These are phyloP conservation scores for Saururus chinensis DNA, from an alignment of 164 flowering plant species.

Conservation along the genomic window DNA sequence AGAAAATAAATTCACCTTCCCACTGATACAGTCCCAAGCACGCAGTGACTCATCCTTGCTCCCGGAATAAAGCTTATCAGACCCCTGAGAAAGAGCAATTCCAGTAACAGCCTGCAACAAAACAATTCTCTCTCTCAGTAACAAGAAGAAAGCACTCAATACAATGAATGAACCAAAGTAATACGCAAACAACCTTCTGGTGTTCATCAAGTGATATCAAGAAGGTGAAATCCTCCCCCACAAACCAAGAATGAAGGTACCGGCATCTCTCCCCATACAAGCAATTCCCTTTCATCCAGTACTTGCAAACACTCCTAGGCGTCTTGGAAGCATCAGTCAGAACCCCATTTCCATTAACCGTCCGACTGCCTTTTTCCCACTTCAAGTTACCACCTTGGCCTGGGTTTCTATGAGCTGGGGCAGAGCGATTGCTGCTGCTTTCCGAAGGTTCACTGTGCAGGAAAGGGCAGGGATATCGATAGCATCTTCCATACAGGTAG, in stretches of 20 bases:
- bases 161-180: background rate
- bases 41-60: conserved; percentile 66
- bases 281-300: conserved; percentile 71
- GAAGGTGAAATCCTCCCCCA: conserved; percentile 50
- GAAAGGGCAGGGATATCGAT: conserved; percentile 38
- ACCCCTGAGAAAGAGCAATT: conserved; percentile 68
- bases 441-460: conserved; percentile 39
- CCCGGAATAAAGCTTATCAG: conserved; percentile 69
- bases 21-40: conserved; percentile 79
- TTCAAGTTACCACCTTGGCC: background rate
- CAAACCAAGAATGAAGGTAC: conserved; percentile 64
- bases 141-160: background rate
- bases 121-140: background rate
- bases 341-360: conserved; percentile 7
- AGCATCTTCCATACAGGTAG: conserved; percentile 67
- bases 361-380: conserved; percentile 36
- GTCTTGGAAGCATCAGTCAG: conserved; percentile 15
- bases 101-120: conserved; percentile 53
- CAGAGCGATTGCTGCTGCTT: conserved; percentile 18
- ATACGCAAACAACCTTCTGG: conserved; percentile 37
- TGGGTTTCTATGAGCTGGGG: conserved; percentile 1
- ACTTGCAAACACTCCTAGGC: conserved; percentile 49
- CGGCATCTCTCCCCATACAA: conserved; percentile 54
- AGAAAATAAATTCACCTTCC: conserved; percentile 40
- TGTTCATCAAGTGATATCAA: conserved; percentile 85